phyloP scores from a whole-genome alignment of 2,329 filamentous ascomycete species.

The Clonostachys rhizophaga region DNA sequence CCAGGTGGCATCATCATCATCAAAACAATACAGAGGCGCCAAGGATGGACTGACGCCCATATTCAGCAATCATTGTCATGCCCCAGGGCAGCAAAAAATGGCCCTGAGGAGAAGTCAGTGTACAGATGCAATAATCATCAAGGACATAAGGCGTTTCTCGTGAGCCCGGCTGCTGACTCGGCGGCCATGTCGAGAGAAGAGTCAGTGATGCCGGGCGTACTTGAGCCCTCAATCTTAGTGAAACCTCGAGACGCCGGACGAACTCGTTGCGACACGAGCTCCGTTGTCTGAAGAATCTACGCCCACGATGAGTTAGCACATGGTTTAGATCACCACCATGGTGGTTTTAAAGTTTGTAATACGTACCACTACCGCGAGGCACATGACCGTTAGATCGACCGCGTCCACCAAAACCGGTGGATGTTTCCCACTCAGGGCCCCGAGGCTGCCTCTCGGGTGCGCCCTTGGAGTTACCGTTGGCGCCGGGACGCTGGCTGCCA shows the following conservation, averaged over 20 bases:
- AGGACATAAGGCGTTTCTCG: no score
- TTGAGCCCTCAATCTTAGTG: conserved; percentile 8
- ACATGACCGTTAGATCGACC: conserved; percentile 55
- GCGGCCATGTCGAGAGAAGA: no score
- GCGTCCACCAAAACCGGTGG: conserved; percentile 46
- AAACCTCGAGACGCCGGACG: conserved; percentile 26
- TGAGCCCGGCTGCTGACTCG: no score
- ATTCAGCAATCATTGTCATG: neutral
- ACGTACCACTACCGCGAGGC: conserved; percentile 57
- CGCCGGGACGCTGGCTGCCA: conserved; percentile 57
- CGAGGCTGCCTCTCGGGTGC: conserved; percentile 60
- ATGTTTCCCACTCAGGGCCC: conserved; percentile 57
- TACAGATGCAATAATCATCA: neutral
- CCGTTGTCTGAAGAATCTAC: conserved; percentile 38
- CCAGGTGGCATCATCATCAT: conserved; percentile 28
- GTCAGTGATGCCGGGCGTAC: no score
- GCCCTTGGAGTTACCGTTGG: conserved; percentile 36
- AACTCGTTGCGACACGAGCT: conserved; percentile 27
- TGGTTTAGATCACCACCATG: neutral
- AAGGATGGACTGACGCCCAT: neutral
- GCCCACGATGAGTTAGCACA: conserved; percentile 6
- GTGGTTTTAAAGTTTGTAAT: neutral
- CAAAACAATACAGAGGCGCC: conserved; percentile 10
- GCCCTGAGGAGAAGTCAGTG: neutral
- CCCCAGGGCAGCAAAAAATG: no score